Percentiles rank a stretch among this genome's conserved stretches.
Conservation (phyloP, 1,284 basidiomycete species). For the Ceratobasidium sp. region DNA sequence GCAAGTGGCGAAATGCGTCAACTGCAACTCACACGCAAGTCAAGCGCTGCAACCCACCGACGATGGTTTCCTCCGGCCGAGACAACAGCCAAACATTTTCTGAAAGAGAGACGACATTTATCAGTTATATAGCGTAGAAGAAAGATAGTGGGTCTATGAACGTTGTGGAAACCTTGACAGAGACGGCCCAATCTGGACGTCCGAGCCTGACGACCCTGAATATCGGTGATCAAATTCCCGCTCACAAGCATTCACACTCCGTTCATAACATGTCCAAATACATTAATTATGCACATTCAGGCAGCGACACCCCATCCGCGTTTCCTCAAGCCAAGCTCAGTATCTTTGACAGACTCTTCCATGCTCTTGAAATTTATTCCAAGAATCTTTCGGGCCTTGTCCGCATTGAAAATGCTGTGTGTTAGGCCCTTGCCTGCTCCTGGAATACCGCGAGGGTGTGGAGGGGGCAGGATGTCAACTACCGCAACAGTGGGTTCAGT, state of each 20-base stretch:
- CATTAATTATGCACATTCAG: conserved; percentile 1
- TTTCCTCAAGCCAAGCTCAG: conserved; percentile 53
- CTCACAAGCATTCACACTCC: conserved; percentile 16
- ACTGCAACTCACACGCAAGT: neutral
- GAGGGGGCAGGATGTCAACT: conserved; percentile 33
- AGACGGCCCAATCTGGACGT: conserved; percentile 23
- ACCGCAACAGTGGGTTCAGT: neutral
- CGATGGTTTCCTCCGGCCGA: conserved; percentile 6
- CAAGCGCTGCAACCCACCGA: conserved; percentile 5
- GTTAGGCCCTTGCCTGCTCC: conserved; percentile 52
- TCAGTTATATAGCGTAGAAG: conserved; percentile 30
- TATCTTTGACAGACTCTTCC: conserved; percentile 55
- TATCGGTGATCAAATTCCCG: conserved; percentile 37
- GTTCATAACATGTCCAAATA: conserved; percentile 20
- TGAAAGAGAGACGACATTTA: conserved; percentile 40
- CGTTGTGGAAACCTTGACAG: conserved; percentile 33
- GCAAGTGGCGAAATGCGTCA: conserved; percentile 12
- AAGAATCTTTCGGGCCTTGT: conserved; percentile 55
- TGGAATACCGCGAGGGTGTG: conserved; percentile 46
- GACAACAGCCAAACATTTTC: conserved; percentile 36
- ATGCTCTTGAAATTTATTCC: conserved; percentile 57
- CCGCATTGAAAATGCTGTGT: conserved; percentile 49
- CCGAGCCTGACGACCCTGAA: conserved; percentile 34
- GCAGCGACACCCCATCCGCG: conserved; percentile 48
- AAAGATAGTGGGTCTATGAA: conserved; percentile 34